These are phyloP conservation scores for Delonix regia DNA, from an alignment of 306 rosid genomes.

Conservation along the genomic window DNA sequence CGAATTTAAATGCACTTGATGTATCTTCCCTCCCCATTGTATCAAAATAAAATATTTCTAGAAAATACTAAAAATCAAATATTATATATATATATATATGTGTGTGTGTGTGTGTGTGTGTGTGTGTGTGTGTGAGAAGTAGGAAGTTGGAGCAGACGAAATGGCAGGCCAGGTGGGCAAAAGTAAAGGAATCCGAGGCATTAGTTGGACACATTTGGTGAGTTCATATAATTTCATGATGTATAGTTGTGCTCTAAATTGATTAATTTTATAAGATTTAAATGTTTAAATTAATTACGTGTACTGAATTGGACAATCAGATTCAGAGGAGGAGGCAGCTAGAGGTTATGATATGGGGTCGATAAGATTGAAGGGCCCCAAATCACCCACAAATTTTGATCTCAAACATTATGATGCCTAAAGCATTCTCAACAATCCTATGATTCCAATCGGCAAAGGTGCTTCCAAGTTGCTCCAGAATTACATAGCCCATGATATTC, in stretches of 20 bases:
- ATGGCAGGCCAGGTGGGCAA: background rate
- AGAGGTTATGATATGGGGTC: background rate
- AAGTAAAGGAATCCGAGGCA: background rate
- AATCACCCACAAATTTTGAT: background rate
- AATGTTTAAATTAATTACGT: too few species aligned
- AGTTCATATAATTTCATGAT: background rate
- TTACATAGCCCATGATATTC: background rate
- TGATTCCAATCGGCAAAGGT: background rate
- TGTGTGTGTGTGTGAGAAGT: background rate
- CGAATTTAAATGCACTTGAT: too few species aligned
- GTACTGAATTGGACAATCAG: too few species aligned
- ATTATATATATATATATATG: too few species aligned
- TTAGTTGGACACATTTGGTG: background rate
- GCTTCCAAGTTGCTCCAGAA: background rate
- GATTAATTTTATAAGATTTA: too few species aligned
- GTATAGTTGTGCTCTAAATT: too few species aligned
- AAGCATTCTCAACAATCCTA: background rate
- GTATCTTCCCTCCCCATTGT: too few species aligned
- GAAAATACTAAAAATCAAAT: too few species aligned
- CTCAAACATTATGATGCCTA: background rate
- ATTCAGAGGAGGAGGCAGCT: background rate
- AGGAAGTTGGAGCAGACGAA: background rate
- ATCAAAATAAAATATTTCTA: too few species aligned
- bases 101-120: background rate
- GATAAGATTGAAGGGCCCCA: background rate